Evolutionary conservation across 2,329 filamentous ascomycete genomes (phyloP).

Genomic region (Trichoderma citrinoviride): DNA sequence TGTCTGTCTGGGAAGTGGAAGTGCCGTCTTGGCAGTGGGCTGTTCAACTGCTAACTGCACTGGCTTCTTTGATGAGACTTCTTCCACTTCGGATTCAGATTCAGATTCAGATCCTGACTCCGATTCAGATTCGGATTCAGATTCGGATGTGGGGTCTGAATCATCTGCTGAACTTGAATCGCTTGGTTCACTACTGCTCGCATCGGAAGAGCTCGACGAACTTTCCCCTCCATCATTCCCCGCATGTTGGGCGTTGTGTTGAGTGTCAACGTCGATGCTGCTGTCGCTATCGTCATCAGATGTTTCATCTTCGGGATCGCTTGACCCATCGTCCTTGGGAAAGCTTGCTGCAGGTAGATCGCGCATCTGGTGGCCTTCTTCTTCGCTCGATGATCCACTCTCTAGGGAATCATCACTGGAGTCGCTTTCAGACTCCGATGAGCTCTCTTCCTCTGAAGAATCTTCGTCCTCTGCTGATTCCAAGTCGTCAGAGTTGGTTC

Average conservation of each 20-base stretch:
- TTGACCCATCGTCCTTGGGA: neutral
- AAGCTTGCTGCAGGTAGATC: neutral
- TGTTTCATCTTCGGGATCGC: neutral
- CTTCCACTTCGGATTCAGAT: conserved; percentile 37
- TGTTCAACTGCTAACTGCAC: neutral
- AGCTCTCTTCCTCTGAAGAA: neutral
- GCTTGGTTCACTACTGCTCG: conserved; percentile 22
- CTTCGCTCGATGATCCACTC: neutral
- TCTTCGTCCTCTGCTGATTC: neutral
- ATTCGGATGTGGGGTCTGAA: conserved; percentile 29
- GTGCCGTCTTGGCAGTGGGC: neutral
- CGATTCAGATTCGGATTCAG: conserved; percentile 32
- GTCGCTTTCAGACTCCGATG: conserved; percentile 16
- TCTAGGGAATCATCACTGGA: conserved; percentile 21
- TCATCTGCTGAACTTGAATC: conserved; percentile 23
- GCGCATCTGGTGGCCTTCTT: neutral
- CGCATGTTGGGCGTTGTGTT: conserved; percentile 11
- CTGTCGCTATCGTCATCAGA: conserved; percentile 22
- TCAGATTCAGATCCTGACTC: conserved; percentile 27
- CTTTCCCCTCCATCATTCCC: neutral
- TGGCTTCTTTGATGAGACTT: conserved; percentile 36
- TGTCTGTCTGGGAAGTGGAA: neutral
- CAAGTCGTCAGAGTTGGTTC: neutral
- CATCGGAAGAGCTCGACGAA: conserved; percentile 3
- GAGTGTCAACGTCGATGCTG: neutral